A percentile compares a stretch with the other conserved stretches of the same genome.
These are phyloP conservation scores for Lactarius hengduanensis DNA, from an alignment of 768 basidiomycete species.

Conservation along the genomic window DNA sequence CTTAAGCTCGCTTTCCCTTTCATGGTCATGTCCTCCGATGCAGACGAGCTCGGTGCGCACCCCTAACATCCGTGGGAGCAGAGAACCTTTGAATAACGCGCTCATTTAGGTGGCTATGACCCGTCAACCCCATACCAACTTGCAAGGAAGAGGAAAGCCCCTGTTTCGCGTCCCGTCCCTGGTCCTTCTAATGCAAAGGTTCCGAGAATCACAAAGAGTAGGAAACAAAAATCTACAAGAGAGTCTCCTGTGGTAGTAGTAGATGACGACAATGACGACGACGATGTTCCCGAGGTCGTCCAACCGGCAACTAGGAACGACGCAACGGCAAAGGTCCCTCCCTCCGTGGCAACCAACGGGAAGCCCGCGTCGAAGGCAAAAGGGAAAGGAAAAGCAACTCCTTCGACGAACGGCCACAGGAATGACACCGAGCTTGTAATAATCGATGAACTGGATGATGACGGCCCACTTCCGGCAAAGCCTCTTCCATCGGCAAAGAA, in stretches of 20 bases:
- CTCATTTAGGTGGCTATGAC: conserved; percentile 31
- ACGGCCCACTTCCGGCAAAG: conserved; percentile 22
- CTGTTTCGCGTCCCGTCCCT: conserved; percentile 23
- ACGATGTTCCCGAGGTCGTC: conserved; percentile 27
- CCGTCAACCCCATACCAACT: conserved; percentile 34
- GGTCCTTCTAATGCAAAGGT: conserved; percentile 30
- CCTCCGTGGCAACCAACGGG: conserved; percentile 31
- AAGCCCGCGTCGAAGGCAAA: conserved; percentile 36
- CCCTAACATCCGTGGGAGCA: conserved; percentile 2
- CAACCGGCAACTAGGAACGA: conserved; percentile 26
- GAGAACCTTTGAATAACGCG: conserved; percentile 9
- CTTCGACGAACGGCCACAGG: conserved; percentile 29
- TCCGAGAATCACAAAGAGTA: conserved; percentile 18
- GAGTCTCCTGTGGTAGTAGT: conserved; percentile 23
- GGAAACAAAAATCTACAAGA: conserved; percentile 21
- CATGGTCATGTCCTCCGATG: conserved; percentile 23
- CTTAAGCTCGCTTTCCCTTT: neutral
- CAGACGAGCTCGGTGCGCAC: conserved; percentile 30
- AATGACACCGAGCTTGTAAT: conserved; percentile 6
- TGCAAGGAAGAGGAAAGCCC: conserved; percentile 31
- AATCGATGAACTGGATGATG: conserved; percentile 23
- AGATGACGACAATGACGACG: conserved; percentile 30
- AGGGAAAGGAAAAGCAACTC: conserved; percentile 37
- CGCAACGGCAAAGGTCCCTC: conserved; percentile 19
- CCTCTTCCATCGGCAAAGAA: conserved; percentile 21